These are phyloP conservation scores for Pleodorina starrii DNA, from an alignment of 139 green algal species.

Conservation along the genomic window DNA sequence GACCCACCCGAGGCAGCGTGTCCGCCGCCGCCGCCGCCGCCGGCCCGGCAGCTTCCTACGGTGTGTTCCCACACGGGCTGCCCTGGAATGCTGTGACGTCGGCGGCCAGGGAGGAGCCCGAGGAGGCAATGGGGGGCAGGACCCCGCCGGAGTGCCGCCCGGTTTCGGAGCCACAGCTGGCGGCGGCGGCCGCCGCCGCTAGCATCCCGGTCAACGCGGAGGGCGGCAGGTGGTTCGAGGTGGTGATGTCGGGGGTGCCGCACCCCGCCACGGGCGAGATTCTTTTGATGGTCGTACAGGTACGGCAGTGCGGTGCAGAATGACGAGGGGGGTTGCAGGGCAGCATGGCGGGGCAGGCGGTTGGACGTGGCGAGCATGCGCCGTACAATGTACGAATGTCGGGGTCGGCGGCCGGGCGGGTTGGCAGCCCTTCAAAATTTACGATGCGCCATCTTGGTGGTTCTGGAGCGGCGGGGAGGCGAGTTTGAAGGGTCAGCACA, in stretches of 20 bases:
- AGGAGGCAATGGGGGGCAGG: background rate
- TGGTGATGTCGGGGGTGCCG: constrained; percentile 2
- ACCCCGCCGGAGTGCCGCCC: background rate
- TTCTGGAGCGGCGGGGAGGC: no score
- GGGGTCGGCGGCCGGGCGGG: no score
- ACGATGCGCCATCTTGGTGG: no score
- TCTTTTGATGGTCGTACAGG: constrained; percentile 15
- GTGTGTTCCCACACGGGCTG: background rate
- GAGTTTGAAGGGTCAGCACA: no score
- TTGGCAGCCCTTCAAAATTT: no score
- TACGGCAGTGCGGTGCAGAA: no score
- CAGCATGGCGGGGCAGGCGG: no score
- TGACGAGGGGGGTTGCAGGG: no score
- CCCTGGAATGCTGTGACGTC: background rate
- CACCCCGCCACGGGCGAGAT: constrained; percentile 3
- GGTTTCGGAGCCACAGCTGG: background rate
- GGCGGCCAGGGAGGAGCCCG: no score
- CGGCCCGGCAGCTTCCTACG: background rate
- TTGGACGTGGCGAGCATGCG: no score
- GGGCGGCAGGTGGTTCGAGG: constrained; percentile 14
- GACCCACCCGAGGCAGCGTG: background rate
- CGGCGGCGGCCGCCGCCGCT: background rate
- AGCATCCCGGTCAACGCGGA: background rate
- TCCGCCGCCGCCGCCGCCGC: background rate
- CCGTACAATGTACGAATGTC: no score